Conservation (phyloP, 129 eudicot genomes). For the Ambrosia trifida region DNA sequence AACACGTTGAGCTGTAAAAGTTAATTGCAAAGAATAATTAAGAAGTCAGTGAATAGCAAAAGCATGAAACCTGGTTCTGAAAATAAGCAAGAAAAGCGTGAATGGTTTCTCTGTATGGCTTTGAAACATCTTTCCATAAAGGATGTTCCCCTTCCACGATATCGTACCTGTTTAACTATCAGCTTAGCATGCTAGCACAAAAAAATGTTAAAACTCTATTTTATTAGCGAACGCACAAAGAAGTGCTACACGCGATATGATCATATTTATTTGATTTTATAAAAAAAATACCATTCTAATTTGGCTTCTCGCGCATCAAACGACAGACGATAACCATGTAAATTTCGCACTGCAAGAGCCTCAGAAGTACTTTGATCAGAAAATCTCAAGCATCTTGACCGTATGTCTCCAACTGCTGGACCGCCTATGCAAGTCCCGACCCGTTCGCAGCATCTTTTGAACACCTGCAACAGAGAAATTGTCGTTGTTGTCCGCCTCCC, state of each 20-base stretch:
- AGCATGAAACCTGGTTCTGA: constrained; percentile 72
- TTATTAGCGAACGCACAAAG: neutral
- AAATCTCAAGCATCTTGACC: constrained; percentile 89
- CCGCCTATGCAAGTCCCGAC: no score
- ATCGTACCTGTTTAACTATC: constrained; percentile 61
- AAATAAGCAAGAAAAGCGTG: constrained; percentile 82
- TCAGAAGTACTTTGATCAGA: constrained; percentile 90
- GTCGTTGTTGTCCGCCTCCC: no score
- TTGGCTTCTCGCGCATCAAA: constrained; percentile 74
- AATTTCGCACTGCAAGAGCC: constrained; percentile 86
- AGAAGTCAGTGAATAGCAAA: neutral
- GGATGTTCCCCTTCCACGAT: constrained; percentile 94
- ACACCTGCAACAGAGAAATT: no score
- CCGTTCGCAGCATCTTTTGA: no score
- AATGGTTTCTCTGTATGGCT: constrained; percentile 92
- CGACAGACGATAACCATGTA: constrained; percentile 85
- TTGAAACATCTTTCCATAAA: constrained; percentile 89
- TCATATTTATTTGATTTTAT: constrained; percentile 5
- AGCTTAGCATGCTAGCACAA: constrained; percentile 38
- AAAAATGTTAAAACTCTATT: neutral
- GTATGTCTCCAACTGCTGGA: constrained; percentile 98
- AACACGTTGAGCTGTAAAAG: neutral
- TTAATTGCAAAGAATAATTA: neutral
- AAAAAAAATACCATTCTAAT: constrained; percentile 66
- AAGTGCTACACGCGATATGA: neutral